Evolutionary conservation across 2,329 filamentous ascomycete genomes (phyloP).

Genomic region (Pseudogymnoascus pannorum): DNA sequence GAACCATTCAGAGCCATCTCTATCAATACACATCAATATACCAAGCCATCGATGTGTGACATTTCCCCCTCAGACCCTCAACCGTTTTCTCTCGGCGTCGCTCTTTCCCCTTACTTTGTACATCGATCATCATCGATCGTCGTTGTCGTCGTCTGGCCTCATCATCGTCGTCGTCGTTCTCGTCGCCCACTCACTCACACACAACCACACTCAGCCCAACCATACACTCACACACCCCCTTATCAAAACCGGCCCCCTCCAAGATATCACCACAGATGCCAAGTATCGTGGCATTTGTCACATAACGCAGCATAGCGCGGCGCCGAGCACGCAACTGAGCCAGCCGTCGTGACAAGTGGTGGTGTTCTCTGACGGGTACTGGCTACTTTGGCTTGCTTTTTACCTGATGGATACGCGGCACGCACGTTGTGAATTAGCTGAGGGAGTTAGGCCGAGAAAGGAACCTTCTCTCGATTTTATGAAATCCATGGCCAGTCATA

Average conservation of each 20-base stretch:
- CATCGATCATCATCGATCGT: background rate
- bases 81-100: background rate
- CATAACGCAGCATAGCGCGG: conserved; percentile 58
- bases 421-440: background rate
- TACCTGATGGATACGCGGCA: conserved; percentile 1
- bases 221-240: no score
- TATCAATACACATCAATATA: no score
- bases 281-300: conserved; percentile 35
- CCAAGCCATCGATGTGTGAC: conserved; percentile 1
- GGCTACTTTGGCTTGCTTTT: background rate
- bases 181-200: background rate
- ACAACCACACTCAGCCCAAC: no score
- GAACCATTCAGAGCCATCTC: background rate
- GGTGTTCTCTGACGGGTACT: background rate
- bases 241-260: background rate
- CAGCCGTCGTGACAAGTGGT: conserved; percentile 20
- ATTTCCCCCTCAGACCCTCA: background rate
- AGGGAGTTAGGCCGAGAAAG: conserved; percentile 1
- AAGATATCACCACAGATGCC: background rate
- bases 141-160: background rate
- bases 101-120: conserved; percentile 1
- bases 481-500: background rate
- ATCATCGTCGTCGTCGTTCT: background rate
- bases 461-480: conserved; percentile 4
- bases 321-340: conserved; percentile 57